Conservation (phyloP, 1,139 yeast genomes). For the Arxiozyma telluris region DNA sequence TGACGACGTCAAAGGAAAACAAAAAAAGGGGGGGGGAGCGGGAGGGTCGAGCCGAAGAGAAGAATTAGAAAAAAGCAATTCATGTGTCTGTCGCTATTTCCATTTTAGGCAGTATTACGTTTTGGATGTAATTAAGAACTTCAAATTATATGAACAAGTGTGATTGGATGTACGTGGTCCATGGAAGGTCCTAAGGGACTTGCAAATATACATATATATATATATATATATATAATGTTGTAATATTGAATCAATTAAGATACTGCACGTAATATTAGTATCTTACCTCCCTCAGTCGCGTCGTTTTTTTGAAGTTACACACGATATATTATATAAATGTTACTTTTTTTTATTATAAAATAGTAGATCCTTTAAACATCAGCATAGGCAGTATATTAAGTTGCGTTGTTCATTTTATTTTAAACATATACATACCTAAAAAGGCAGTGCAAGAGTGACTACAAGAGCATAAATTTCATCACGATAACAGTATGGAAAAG, state of each 20-base stretch:
- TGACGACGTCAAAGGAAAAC: not conserved
- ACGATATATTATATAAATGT: not conserved
- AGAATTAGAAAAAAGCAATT: not conserved
- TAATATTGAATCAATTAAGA: not conserved
- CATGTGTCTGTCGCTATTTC: not conserved
- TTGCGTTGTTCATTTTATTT: too few species aligned
- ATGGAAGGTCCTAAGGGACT: not conserved
- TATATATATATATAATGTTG: too few species aligned
- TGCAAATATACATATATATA: too few species aligned
- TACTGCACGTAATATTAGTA: not conserved
- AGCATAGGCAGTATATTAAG: too few species aligned
- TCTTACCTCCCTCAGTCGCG: not conserved
- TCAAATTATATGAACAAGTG: too few species aligned
- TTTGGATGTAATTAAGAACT: not conserved
- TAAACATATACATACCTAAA: too few species aligned
- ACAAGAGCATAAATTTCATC: not conserved
- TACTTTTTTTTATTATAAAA: too few species aligned
- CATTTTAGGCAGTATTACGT: not conserved
- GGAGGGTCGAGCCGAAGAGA: not conserved
- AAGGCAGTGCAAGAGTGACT: too few species aligned
- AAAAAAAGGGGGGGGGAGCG: not conserved
- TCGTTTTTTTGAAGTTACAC: not conserved
- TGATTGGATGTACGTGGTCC: not conserved
- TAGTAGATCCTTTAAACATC: too few species aligned
- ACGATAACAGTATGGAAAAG: slow-evolving; percentile 9